phyloP scores from a whole-genome alignment of 768 basidiomycete species.

The Piloderma croceum region DNA sequence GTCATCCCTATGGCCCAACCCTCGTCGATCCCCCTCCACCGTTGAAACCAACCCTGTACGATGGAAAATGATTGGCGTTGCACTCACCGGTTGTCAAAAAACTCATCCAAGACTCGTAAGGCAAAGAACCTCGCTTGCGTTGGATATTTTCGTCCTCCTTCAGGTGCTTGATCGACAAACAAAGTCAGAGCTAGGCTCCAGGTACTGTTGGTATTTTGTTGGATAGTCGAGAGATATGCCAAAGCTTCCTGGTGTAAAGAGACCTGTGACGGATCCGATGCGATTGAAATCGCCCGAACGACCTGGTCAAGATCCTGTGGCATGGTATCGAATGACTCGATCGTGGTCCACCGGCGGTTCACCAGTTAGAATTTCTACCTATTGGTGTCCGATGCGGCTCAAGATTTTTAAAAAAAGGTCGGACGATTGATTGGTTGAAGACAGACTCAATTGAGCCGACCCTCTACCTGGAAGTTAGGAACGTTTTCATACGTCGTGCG shows the following conservation, averaged over 20 bases:
- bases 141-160: slow-evolving; percentile 63
- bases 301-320: slow-evolving; percentile 72
- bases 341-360: too few relatives aligned
- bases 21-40: too few relatives aligned
- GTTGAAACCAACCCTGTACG: slow-evolving; percentile 8
- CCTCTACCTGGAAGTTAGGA: too few relatives aligned
- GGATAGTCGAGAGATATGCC: slow-evolving; percentile 72
- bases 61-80: slow-evolving; percentile 3
- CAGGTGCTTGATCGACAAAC: slow-evolving; percentile 56
- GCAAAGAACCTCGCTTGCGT: slow-evolving; percentile 76
- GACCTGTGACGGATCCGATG: slow-evolving; percentile 70
- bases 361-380: too few relatives aligned
- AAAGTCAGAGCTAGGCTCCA: slow-evolving; percentile 80
- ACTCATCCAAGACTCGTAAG: slow-evolving; percentile 74
- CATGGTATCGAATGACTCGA: slow-evolving; percentile 35
- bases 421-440: too few relatives aligned
- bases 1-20: too few relatives aligned
- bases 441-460: too few relatives aligned
- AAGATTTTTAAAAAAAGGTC: too few relatives aligned
- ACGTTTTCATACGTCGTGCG: too few relatives aligned
- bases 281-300: slow-evolving; percentile 83
- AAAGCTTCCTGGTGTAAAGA: slow-evolving; percentile 81
- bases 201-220: slow-evolving; percentile 65
- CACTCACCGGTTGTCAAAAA: slow-evolving; percentile 75
- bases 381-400: too few relatives aligned